Conservation (phyloP, 2,329 filamentous ascomycete species). For the Monilinia fructigena region DNA sequence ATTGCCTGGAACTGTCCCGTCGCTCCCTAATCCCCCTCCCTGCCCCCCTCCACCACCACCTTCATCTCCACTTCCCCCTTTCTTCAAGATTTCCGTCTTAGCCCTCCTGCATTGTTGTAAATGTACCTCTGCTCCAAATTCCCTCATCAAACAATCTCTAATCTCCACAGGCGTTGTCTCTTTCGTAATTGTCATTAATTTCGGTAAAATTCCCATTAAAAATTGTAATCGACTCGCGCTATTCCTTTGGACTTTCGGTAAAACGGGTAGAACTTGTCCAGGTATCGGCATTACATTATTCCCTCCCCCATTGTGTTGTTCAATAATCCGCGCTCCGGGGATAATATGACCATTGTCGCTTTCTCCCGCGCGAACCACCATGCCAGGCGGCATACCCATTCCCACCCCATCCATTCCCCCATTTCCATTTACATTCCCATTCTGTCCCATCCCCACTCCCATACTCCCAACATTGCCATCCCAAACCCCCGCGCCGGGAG, state of each 20-base stretch:
- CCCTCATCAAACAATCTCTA: slow-evolving; percentile 52
- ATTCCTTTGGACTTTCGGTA: slow-evolving; percentile 40
- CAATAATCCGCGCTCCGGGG: slow-evolving; percentile 30
- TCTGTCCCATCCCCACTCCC: slow-evolving; percentile 5
- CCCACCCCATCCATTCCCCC: slow-evolving; percentile 19
- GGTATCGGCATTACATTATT: slow-evolving; percentile 33
- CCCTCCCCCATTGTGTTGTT: slow-evolving; percentile 36
- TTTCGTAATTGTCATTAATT: slow-evolving; percentile 56
- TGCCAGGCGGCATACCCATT: slow-evolving; percentile 10
- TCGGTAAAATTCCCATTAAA: slow-evolving; percentile 58
- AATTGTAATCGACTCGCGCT: slow-evolving; percentile 48
- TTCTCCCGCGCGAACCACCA: slow-evolving; percentile 2
- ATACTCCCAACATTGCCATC: slow-evolving; percentile 12
- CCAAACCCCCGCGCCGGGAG: not conserved
- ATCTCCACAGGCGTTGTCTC: slow-evolving; percentile 61
- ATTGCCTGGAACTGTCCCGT: slow-evolving; percentile 1
- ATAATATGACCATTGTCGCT: slow-evolving; percentile 22
- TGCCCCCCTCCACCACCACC: slow-evolving; percentile 7
- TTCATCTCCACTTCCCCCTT: slow-evolving; percentile 24
- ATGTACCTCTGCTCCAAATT: slow-evolving; percentile 40
- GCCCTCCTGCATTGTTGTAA: slow-evolving; percentile 40
- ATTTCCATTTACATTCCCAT: slow-evolving; percentile 18
- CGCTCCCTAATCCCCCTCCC: slow-evolving; percentile 6
- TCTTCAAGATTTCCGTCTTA: slow-evolving; percentile 40
- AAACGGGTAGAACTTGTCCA: slow-evolving; percentile 30